These are phyloP conservation scores for Knufia fluminis DNA, from an alignment of 2,329 filamentous ascomycete species.

Conservation along the genomic window DNA sequence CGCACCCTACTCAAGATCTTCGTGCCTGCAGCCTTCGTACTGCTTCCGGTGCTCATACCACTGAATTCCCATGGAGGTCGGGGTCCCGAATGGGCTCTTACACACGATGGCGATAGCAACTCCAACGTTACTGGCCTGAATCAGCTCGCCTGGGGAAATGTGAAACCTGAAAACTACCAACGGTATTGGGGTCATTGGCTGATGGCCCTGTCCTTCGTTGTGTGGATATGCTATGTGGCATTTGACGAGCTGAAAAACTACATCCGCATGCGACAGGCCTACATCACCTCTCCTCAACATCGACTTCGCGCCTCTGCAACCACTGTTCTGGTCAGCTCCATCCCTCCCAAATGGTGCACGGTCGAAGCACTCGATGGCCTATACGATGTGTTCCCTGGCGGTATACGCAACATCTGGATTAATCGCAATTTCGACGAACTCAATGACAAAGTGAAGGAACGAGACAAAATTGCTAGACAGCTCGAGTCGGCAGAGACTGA, in stretches of 20 bases:
- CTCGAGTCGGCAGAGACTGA: slow-evolving; percentile 79
- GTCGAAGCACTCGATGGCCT: slow-evolving; percentile 71
- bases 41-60: slow-evolving; percentile 77
- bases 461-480: slow-evolving; percentile 59
- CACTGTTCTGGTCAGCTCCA: slow-evolving; percentile 84
- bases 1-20: slow-evolving; percentile 85
- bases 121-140: slow-evolving; percentile 61
- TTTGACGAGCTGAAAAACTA: slow-evolving; percentile 80
- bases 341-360: slow-evolving; percentile 83
- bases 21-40: slow-evolving; percentile 65
- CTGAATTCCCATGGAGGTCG: slow-evolving; percentile 68
- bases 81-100: slow-evolving; percentile 44
- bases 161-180: slow-evolving; percentile 53
- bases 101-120: slow-evolving; percentile 24
- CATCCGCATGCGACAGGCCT: slow-evolving; percentile 87
- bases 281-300: slow-evolving; percentile 89
- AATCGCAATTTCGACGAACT: slow-evolving; percentile 81
- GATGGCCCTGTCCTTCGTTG: slow-evolving; percentile 65
- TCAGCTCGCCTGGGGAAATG: slow-evolving; percentile 77
- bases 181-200: slow-evolving; percentile 80
- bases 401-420: slow-evolving; percentile 92
- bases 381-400: slow-evolving; percentile 93
- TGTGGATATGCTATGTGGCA: slow-evolving; percentile 80
- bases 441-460: slow-evolving; percentile 69
- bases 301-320: slow-evolving; percentile 87